Percentiles rank a stretch among this genome's conserved stretches.
phyloP scores from a whole-genome alignment of 2,329 filamentous ascomycete genomes.

The Beauveria medogensis region DNA sequence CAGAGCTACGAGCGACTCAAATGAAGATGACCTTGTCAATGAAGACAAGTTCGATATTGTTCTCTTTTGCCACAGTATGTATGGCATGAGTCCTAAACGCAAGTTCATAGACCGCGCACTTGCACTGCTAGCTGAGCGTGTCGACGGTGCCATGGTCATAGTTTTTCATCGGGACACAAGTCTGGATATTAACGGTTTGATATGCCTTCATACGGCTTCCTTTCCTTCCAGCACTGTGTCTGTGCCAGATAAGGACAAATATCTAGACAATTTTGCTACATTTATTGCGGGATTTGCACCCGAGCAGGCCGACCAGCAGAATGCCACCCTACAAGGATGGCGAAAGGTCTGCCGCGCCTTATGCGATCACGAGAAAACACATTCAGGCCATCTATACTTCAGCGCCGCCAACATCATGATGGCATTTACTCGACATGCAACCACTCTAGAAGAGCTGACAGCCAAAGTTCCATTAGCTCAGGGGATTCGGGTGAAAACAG shows the following conservation, averaged over 20 bases:
- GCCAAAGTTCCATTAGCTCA: conserved; percentile 29
- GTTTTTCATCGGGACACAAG: background rate
- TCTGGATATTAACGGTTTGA: background rate
- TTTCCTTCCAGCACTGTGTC: background rate
- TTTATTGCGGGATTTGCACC: conserved; percentile 42
- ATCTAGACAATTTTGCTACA: conserved; percentile 41
- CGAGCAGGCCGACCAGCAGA: conserved; percentile 22
- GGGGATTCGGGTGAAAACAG: conserved; percentile 38
- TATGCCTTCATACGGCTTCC: background rate
- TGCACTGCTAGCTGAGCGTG: background rate
- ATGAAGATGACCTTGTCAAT: background rate
- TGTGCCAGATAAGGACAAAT: conserved; percentile 24
- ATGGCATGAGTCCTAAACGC: conserved; percentile 44
- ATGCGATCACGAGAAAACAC: conserved; percentile 28
- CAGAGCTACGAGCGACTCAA: background rate
- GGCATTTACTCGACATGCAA: conserved; percentile 40
- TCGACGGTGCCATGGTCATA: background rate
- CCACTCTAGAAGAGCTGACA: conserved; percentile 32
- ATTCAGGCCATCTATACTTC: conserved; percentile 37
- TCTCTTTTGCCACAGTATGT: conserved; percentile 58
- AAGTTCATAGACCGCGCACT: background rate
- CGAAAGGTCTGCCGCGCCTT: conserved; percentile 43
- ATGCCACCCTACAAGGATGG: conserved; percentile 33
- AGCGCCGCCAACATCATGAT: conserved; percentile 41
- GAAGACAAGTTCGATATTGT: conserved; percentile 43